Base-by-base conservation (phyloP, 2,329 filamentous ascomycete genomes). In the Claviceps lovelessii region DNA sequence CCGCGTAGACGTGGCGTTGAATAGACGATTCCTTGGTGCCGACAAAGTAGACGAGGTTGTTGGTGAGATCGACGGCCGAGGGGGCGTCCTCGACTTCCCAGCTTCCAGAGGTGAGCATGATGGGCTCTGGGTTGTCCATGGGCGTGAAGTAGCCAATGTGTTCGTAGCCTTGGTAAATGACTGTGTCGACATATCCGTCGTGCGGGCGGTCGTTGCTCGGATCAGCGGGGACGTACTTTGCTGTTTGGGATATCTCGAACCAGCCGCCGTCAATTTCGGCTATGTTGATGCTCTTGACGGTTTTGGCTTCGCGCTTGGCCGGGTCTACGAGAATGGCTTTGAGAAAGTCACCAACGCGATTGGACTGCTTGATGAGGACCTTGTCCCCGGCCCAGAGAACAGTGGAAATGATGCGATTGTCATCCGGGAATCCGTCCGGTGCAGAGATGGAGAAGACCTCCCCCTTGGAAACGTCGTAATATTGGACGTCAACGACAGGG, bases 91-190 rank as follows among this genome's bases (percentile, higher is more conserved):
- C 88, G 0, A 98, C 91, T 68, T 98, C 94, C 90, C 91, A 98
- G 37, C 85, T 68, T 5, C 93, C 93, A 42, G 86, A 83, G 0
- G 93, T 98, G 45, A 98, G 80, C 75, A 95, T 81, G 49, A 88
- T 72, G 6, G 93, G 90, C n/a, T 86, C 74, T 0, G 86, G 75
- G 61, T 84, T 90, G 61, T 97, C 87, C 53, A 97, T 70, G 2
- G 93, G 91, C 0, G 85, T 84, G 66, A 96, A 98, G 71, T 97
- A 97, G 0, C 86, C 93, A 52, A 98, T 73, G 63, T 98, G 93
- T 61, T 97, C 88, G 61, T 87, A 88, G 54, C 90, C 85, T 23
- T 95, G 80, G 64, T 94, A 77, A 54, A 97, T 86, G 56, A 97
- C 75, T 0, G 86, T 90, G 68, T 98, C 93, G 58, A 98, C 84